Evolutionary conservation across 306 rosid species (phyloP), one percentile per base, ranked within the genome.

Genomic region (Prunus mira): DNA sequence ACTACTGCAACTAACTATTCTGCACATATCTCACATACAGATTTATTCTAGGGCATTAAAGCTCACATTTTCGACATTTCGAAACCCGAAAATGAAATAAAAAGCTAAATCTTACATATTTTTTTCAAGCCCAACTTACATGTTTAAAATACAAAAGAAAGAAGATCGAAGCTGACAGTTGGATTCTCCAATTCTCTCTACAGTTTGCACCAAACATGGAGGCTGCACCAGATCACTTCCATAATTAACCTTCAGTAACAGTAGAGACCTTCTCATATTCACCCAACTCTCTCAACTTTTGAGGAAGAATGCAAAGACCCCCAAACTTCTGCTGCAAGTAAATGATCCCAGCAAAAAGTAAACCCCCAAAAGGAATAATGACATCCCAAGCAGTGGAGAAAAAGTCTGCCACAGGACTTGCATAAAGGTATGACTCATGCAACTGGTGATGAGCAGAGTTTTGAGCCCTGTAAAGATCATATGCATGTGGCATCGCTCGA

Each of bases 241-340:
- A 63, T 24, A 17, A 68, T 75, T 79, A 81, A 47, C 66, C 55
- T 80, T 79, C 88, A 75, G 34, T 20, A 28, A 25, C 77, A 30
- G 41, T 19, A 46, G 84, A 55, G 43, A 84, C 85, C 79, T 72
- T 88, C 75, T 84, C 76, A 70, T 80, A 76, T 27, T 28, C 80
- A 49, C 8, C 7, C 5, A 46, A 78, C 6, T 81, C 77, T 85
- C 30, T 74, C 46, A 82, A 80, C 62, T 81, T 84, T 1, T 25
- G n/a, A 25, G 87, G 86, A 47, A 86, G 57, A 78, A 88, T 38
- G 81, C 49, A 83, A 32, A 49, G 78, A 57, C 87, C 82, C 34
- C 91, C 88, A 73, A 86, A 86, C 72, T 69, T 34, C 77, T 90
- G 91, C 88, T 86, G 96, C 79, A 87, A 72, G 88, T 34, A 87